Evolutionary conservation across 2,329 filamentous ascomycete genomes (phyloP).

Genomic region (Camptophora hylomeconis): DNA sequence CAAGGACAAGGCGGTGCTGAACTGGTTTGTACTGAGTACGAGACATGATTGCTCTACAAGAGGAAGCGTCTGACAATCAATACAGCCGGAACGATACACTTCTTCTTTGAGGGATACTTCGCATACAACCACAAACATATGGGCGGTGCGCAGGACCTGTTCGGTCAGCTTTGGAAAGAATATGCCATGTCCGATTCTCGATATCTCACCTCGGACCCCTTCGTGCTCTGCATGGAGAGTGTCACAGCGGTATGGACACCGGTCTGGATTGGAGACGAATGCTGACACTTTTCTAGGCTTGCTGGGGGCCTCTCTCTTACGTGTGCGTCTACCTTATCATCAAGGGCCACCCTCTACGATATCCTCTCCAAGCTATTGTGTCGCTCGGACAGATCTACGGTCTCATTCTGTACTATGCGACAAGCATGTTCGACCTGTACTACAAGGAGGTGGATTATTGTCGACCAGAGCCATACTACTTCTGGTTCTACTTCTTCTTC

Average conservation of each 20-base stretch:
- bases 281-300: conserved; percentile 26
- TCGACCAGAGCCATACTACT: conserved; percentile 50
- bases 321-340: conserved; percentile 42
- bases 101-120: conserved; percentile 80
- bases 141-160: conserved; percentile 54
- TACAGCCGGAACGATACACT: conserved; percentile 46
- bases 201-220: conserved; percentile 68
- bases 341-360: conserved; percentile 41
- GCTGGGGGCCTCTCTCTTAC: conserved; percentile 51
- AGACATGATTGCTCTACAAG: conserved; percentile 14
- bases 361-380: conserved; percentile 47
- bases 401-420: conserved; percentile 51
- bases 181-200: conserved; percentile 78
- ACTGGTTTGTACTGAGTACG: conserved; percentile 67
- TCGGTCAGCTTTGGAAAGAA: conserved; percentile 87
- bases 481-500: conserved; percentile 52
- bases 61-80: conserved; percentile 8
- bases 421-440: conserved; percentile 48
- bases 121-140: conserved; percentile 55
- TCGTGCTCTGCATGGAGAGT: conserved; percentile 77
- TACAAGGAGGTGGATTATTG: conserved; percentile 42
- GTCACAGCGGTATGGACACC: conserved; percentile 54
- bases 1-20: conserved; percentile 44
- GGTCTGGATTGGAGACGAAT: conserved; percentile 6
- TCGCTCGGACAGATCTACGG: conserved; percentile 53